Evolutionary conservation across 1,139 yeast genomes (phyloP).

Genomic region (Nematodospora anomalae): DNA sequence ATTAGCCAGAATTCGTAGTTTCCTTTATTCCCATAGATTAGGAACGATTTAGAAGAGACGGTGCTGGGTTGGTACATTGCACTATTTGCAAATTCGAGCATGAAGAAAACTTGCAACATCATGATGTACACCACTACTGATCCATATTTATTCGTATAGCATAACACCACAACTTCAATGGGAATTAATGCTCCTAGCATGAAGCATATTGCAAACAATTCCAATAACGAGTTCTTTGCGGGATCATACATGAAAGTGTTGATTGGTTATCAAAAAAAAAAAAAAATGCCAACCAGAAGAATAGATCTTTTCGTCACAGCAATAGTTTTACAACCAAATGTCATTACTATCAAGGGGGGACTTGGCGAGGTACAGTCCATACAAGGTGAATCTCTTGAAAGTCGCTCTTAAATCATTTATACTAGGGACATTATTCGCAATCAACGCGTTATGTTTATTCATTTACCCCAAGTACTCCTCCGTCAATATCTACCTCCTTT

Average conservation of each 20-base stretch:
- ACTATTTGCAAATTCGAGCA: conserved; percentile 31
- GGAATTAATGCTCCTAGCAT: conserved; percentile 21
- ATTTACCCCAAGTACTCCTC: conserved; percentile 3
- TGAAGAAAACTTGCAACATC: conserved; percentile 26
- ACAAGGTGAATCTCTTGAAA: conserved; percentile 30
- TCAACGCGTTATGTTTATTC: conserved; percentile 12
- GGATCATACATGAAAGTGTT: conserved; percentile 14
- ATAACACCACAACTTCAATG: conserved; percentile 3
- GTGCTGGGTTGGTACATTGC: conserved; percentile 25
- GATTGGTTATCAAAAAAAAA: background rate
- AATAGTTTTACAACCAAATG: background rate
- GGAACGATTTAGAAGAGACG: conserved; percentile 32
- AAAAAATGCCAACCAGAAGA: background rate
- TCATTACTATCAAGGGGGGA: conserved; percentile 2
- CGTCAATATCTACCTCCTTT: conserved; percentile 45
- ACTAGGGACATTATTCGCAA: conserved; percentile 29
- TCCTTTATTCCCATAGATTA: conserved; percentile 40
- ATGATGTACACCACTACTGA: conserved; percentile 21
- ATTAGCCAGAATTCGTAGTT: conserved; percentile 32
- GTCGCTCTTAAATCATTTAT: conserved; percentile 34
- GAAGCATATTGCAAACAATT: conserved; percentile 22
- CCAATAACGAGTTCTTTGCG: conserved; percentile 22
- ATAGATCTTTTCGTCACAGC: background rate
- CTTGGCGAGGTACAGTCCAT: conserved; percentile 24
- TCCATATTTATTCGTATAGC: conserved; percentile 4